Base-by-base conservation (phyloP, 2,329 filamentous ascomycete genomes). In the Trichoderma semiorbis region DNA sequence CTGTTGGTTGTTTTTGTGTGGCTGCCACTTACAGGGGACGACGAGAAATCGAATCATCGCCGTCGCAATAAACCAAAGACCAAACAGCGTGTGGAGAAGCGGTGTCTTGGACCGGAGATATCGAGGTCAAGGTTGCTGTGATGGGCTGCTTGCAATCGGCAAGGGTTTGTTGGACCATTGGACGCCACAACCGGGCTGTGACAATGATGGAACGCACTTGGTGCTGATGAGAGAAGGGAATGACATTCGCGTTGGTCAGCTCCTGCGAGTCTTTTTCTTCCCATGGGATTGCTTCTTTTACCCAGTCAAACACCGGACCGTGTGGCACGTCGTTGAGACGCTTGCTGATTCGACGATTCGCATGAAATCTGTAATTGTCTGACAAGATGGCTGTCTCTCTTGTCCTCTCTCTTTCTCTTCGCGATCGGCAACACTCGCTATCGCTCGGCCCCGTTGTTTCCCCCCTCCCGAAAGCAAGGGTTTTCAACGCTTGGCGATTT, bases 151-250 rank as follows among this genome's bases (percentile, higher is more conserved):
- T 61, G n/a, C 28, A 34, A 69, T 62, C 39, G 67, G 57, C 67
- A 69, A 69, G 66, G 66, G 66, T 61, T 50, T 61, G 66, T 57
- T 69, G 66, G 66, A 69, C 66, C 66, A 61, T 61, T 50, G 26
- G 57, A 58, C 55, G 53, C 34, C 34, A 39, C 55, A n/a, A 43
- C 39, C 16, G 57, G 67, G 28, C 67, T 62, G 67, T 69, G 67
- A 69, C 57, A 50, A 18, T 8, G 28, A 62, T 36, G 36, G 50
- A 58, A 32, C 26, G 26, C 61, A 47, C 61, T 53, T 50, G 36
- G 47, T 36, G 63, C 63, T 53, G 43, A 50, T 50, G 43, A 6
- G 10, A 11, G 7, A 28, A 65, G 30, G 18, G 30, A 39, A 55
- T 61, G 57, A 24, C 55, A 47, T 58, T 47, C 30, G 32, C 58